Percentiles rank a stretch among this genome's conserved stretches.
Evolutionary conservation across 2,329 filamentous ascomycete species (phyloP).

Genomic region (Diplodia intermedia): DNA sequence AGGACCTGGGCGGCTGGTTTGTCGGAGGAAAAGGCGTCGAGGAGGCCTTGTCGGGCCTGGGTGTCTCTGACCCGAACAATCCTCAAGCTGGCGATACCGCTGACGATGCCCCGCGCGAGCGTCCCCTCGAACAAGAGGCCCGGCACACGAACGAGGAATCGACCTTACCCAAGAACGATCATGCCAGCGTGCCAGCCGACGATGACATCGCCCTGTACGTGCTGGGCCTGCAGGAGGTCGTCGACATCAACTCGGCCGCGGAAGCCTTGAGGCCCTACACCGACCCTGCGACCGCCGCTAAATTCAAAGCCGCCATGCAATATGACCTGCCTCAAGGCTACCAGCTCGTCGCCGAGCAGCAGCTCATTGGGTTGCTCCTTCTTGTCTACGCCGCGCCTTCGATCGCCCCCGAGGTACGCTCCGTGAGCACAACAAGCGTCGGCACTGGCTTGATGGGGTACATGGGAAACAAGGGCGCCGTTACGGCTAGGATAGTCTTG

Average conservation of each 20-base stretch:
- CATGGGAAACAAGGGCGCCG: slow-evolving; percentile 94
- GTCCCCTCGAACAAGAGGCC: slow-evolving; percentile 57
- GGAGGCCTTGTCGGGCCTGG: slow-evolving; percentile 64
- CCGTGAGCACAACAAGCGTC: slow-evolving; percentile 81
- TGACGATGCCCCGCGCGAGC: slow-evolving; percentile 47
- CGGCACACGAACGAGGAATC: slow-evolving; percentile 52
- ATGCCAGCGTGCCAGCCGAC: slow-evolving; percentile 59
- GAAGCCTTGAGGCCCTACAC: slow-evolving; percentile 80
- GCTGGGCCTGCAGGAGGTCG: slow-evolving; percentile 88
- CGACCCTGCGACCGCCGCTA: slow-evolving; percentile 73
- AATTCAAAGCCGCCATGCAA: slow-evolving; percentile 81
- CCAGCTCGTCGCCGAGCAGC: slow-evolving; percentile 76
- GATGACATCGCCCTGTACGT: slow-evolving; percentile 88
- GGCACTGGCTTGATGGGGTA: slow-evolving; percentile 92
- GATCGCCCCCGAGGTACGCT: slow-evolving; percentile 75
- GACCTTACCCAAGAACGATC: slow-evolving; percentile 55
- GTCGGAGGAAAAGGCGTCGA: slow-evolving; percentile 75
- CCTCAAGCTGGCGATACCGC: slow-evolving; percentile 37
- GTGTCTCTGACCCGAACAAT: slow-evolving; percentile 39
- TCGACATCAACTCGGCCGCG: slow-evolving; percentile 79
- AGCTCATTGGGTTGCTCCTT: slow-evolving; percentile 83
- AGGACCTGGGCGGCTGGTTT: slow-evolving; percentile 90
- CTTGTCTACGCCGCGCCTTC: slow-evolving; percentile 84
- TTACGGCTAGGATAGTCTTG: slow-evolving; percentile 79
- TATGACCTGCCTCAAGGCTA: slow-evolving; percentile 79